Conservation (phyloP, 805 yeast genomes). For the Lipomyces kockii region DNA sequence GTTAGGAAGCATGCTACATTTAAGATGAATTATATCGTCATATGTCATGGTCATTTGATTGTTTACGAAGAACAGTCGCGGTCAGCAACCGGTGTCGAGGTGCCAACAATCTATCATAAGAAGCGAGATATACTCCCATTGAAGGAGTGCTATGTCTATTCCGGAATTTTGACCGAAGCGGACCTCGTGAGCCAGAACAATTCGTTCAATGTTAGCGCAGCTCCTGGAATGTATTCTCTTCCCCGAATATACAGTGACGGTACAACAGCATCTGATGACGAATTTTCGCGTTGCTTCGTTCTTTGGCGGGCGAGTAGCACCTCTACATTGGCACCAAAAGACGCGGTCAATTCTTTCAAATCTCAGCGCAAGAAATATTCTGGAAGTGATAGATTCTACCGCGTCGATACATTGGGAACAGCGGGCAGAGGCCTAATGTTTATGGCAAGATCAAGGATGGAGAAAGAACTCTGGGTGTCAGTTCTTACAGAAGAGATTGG, state of each 20-base stretch:
- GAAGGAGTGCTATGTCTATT: conserved; percentile 71
- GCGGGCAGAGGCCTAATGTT: conserved; percentile 73
- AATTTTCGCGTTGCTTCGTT: conserved; percentile 74
- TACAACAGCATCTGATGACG: conserved; percentile 81
- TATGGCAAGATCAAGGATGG: conserved; percentile 79
- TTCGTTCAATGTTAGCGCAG: conserved; percentile 26
- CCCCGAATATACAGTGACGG: conserved; percentile 84
- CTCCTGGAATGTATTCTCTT: conserved; percentile 48
- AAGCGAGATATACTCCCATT: conserved; percentile 66
- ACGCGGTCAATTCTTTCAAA: conserved; percentile 15
- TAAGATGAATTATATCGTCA: conserved; percentile 60
- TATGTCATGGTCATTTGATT: conserved; percentile 71
- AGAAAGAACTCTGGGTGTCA: conserved; percentile 80
- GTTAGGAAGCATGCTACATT: conserved; percentile 71
- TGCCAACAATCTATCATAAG: conserved; percentile 56
- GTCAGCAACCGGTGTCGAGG: conserved; percentile 52
- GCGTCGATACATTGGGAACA: conserved; percentile 61
- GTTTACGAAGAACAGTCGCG: conserved; percentile 60
- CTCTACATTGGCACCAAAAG: conserved; percentile 7
- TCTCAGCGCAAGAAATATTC: conserved; percentile 20
- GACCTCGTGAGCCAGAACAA: conserved; percentile 53
- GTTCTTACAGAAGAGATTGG: conserved; percentile 46
- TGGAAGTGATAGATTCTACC: conserved; percentile 38
- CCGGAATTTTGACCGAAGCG: conserved; percentile 63
- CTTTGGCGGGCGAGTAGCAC: conserved; percentile 58